Percentiles rank a stretch among this genome's conserved stretches.
phyloP scores from a whole-genome alignment of 139 green algal species.

The Chlorella sp. region DNA sequence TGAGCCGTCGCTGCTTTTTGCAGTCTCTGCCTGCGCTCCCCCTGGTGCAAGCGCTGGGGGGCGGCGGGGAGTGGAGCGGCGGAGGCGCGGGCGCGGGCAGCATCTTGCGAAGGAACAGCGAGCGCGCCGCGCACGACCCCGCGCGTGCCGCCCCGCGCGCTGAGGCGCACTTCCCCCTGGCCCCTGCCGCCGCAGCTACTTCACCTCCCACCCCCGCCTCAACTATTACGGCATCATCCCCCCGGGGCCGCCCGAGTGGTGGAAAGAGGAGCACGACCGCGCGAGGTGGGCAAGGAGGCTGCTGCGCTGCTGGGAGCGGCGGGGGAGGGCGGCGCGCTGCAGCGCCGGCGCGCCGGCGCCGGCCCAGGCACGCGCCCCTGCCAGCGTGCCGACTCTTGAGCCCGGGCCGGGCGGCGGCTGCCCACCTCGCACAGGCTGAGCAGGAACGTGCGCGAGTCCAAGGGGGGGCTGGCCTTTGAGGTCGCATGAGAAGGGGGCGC shows the following conservation, averaged over 20 bases:
- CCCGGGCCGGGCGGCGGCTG: no score
- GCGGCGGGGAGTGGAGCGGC: not conserved
- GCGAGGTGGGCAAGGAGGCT: not conserved
- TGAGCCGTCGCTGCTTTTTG: not conserved
- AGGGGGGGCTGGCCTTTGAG: no score
- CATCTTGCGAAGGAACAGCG: not conserved
- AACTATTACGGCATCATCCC: conserved; percentile 86
- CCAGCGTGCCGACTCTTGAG: no score
- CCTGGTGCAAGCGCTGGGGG: not conserved
- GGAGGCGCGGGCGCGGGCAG: no score
- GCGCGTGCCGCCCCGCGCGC: not conserved
- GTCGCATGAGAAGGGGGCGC: no score
- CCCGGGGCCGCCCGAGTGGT: conserved; percentile 63
- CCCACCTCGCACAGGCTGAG: no score
- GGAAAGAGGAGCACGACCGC: conserved; percentile 57
- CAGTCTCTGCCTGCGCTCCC: no score
- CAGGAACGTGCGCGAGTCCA: no score
- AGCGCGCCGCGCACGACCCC: not conserved
- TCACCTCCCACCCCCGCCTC: conserved; percentile 67
- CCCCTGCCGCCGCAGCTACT: conserved; percentile 76
- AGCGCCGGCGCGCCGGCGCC: no score
- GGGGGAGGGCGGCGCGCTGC: no score
- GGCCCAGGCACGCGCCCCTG: no score
- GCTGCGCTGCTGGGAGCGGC: no score
- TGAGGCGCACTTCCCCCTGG: not conserved